phyloP scores from a whole-genome alignment of 768 basidiomycete genomes.

The Mycena filopes region DNA sequence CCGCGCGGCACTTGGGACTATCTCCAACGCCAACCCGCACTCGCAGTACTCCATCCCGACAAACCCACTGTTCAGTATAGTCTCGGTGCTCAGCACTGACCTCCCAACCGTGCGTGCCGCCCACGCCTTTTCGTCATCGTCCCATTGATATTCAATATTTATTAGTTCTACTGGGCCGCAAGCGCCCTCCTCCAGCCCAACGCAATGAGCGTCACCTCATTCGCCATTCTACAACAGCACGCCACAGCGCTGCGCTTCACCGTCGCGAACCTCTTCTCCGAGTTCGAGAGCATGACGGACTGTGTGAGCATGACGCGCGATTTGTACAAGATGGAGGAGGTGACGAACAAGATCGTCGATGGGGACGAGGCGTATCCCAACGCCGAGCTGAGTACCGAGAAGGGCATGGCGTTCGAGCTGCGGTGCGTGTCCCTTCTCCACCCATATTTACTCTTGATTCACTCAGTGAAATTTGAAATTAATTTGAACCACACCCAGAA shows the following conservation, averaged over 20 bases:
- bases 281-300: not conserved
- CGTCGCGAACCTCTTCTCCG: not conserved
- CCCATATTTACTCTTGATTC: no score
- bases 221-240: slow-evolving; percentile 42
- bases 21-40: not conserved
- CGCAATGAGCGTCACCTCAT: slow-evolving; percentile 38
- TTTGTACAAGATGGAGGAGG: slow-evolving; percentile 35
- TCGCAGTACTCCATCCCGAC: not conserved
- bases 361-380: slow-evolving; percentile 38
- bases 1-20: not conserved
- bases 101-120: not conserved
- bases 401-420: slow-evolving; percentile 28
- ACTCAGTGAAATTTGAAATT: no score
- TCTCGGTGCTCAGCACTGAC: not conserved
- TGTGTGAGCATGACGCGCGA: slow-evolving; percentile 28
- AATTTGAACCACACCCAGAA: no score
- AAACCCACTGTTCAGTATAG: not conserved
- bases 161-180: slow-evolving; percentile 39
- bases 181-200: slow-evolving; percentile 38
- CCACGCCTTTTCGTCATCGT: no score
- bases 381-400: slow-evolving; percentile 15
- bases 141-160: not conserved
- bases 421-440: no score
- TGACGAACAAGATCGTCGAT: slow-evolving; percentile 37
- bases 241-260: slow-evolving; percentile 36